These are phyloP conservation scores for Aquilaria agallochum DNA, from an alignment of 441 rosid genomes.

Conservation along the genomic window DNA sequence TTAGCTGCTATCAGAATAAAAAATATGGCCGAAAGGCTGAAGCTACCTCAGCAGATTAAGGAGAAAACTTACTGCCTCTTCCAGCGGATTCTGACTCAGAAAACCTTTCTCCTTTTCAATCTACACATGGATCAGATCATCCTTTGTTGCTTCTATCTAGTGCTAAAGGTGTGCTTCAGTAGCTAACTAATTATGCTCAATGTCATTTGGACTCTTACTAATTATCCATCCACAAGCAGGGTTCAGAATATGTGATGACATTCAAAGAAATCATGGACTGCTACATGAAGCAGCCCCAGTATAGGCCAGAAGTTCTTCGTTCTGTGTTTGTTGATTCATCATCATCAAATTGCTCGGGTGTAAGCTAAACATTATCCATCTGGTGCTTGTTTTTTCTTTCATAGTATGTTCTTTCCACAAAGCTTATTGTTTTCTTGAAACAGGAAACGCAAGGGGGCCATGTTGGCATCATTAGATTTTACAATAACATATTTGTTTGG, in stretches of 20 bases:
- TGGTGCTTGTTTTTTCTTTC: not conserved
- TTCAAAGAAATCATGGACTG: constrained; percentile 81
- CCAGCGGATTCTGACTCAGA: constrained; percentile 73
- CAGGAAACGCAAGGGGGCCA: constrained; percentile 86
- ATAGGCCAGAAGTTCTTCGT: constrained; percentile 88
- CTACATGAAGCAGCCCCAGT: constrained; percentile 96
- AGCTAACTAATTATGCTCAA: constrained; percentile 42
- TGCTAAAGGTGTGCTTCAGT: constrained; percentile 40
- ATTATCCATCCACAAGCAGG: constrained; percentile 38
- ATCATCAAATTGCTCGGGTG: constrained; percentile 59
- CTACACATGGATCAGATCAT: constrained; percentile 97
- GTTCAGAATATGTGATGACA: constrained; percentile 73
- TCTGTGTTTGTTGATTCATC: constrained; percentile 77
- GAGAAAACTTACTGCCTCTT: constrained; percentile 83
- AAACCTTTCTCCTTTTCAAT: constrained; percentile 78
- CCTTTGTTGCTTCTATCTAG: constrained; percentile 81
- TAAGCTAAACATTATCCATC: constrained; percentile 18
- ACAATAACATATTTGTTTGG: constrained; percentile 86
- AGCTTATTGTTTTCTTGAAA: constrained; percentile 25
- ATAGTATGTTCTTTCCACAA: constrained; percentile 8
- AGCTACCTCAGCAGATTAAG: constrained; percentile 75
- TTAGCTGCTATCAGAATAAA: constrained; percentile 95
- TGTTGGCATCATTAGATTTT: constrained; percentile 81
- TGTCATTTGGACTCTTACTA: constrained; percentile 14
- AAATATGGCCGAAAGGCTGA: constrained; percentile 92